These are phyloP conservation scores for Kurtzmaniella natalensis DNA, from an alignment of 1,139 yeast species.

Conservation along the genomic window DNA sequence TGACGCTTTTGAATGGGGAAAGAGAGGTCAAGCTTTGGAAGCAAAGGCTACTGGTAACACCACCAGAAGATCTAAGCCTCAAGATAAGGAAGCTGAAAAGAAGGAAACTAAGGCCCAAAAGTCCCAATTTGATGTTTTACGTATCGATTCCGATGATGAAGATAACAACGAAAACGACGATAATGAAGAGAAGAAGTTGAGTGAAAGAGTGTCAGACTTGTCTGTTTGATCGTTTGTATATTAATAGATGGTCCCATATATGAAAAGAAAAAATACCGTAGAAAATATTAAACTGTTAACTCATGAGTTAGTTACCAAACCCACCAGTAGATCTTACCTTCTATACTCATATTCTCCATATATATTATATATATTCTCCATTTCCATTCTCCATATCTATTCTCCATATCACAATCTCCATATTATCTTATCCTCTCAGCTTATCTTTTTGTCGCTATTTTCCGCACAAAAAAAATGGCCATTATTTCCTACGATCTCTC, in stretches of 20 bases:
- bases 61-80: slow-evolving; percentile 10
- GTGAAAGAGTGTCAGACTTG: slow-evolving; percentile 4
- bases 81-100: slow-evolving; percentile 19
- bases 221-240: slow-evolving; percentile 2
- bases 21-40: slow-evolving; percentile 29
- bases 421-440: no score
- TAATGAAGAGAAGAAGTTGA: slow-evolving; percentile 12
- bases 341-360: no score
- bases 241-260: slow-evolving; percentile 2
- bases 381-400: no score
- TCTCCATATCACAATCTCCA: no score
- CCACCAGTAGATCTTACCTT: no score
- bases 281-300: no score
- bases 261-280: no score
- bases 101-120: slow-evolving; percentile 44
- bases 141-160: slow-evolving; percentile 55
- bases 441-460: no score
- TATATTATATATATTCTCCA: no score
- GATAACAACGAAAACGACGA: slow-evolving; percentile 38
- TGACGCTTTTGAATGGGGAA: slow-evolving; percentile 19
- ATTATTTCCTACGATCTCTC: no score
- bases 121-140: slow-evolving; percentile 63
- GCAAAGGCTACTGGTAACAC: slow-evolving; percentile 14
- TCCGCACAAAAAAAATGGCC: no score
- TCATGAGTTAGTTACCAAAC: no score